Conservation (phyloP, 495 filamentous ascomycete genomes). For the Clohesyomyces aquaticus region DNA sequence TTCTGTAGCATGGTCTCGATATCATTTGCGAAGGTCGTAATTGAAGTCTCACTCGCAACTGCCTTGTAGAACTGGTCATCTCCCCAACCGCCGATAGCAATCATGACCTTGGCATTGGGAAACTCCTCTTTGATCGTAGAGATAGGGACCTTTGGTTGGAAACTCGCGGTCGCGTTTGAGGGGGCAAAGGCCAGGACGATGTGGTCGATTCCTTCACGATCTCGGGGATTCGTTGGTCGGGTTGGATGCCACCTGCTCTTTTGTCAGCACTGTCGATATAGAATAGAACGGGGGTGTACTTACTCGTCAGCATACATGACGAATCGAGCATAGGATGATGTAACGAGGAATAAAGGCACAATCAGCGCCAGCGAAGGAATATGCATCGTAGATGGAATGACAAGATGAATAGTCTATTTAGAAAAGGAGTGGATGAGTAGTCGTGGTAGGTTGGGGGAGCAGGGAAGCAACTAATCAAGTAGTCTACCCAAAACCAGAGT, state of each 20-base stretch:
- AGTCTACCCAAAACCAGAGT: no score
- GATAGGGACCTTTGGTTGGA: constrained; percentile 20
- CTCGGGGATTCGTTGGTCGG: constrained; percentile 15
- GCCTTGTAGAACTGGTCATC: constrained; percentile 65
- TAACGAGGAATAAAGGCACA: constrained; percentile 10
- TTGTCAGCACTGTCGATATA: background rate
- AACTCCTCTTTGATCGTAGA: constrained; percentile 27
- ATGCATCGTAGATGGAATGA: constrained; percentile 23
- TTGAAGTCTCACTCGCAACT: constrained; percentile 57
- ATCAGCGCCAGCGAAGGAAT: constrained; percentile 13
- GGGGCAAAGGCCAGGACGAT: constrained; percentile 31
- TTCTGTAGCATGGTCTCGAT: constrained; percentile 64
- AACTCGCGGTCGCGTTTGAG: constrained; percentile 14
- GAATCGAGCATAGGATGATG: constrained; percentile 21
- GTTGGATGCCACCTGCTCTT: constrained; percentile 31
- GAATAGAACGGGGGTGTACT: constrained; percentile 3
- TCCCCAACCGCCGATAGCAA: constrained; percentile 77
- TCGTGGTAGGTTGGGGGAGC: no score
- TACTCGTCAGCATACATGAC: constrained; percentile 37
- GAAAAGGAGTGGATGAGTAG: no score
- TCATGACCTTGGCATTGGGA: constrained; percentile 52
- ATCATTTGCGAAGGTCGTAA: constrained; percentile 65
- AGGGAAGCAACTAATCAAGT: no score
- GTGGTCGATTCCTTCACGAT: constrained; percentile 31
- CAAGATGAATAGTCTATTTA: background rate